These are phyloP conservation scores for Verbascum thapsus DNA, from an alignment of 257 asterid species.

Conservation along the genomic window DNA sequence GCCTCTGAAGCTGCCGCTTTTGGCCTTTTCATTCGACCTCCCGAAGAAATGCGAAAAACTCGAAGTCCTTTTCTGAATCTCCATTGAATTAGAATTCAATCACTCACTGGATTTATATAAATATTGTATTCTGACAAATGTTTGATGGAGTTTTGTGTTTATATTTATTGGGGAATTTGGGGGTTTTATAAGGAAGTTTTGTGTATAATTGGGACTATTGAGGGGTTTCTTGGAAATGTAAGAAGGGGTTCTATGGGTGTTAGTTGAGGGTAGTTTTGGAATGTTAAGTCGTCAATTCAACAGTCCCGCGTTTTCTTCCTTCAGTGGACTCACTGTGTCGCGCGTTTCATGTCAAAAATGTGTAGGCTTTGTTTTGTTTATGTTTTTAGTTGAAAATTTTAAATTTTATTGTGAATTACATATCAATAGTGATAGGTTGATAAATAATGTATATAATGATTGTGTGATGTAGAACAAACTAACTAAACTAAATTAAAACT, in stretches of 20 bases:
- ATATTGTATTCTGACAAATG: not conserved
- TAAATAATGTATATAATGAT: too few relatives aligned
- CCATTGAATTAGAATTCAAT: slow-evolving; percentile 3
- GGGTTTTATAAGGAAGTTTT: slow-evolving; percentile 3
- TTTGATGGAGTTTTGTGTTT: slow-evolving; percentile 1
- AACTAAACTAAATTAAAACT: too few relatives aligned
- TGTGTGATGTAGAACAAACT: too few relatives aligned
- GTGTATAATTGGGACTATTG: not conserved
- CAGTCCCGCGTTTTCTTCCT: slow-evolving; percentile 27
- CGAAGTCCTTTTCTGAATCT: slow-evolving; percentile 43
- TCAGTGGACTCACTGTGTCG: not conserved
- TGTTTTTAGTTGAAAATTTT: not conserved
- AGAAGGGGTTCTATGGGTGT: not conserved
- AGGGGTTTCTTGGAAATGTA: slow-evolving; percentile 36
- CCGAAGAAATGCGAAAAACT: slow-evolving; percentile 48
- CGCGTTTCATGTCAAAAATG: too few relatives aligned
- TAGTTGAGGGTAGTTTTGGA: slow-evolving; percentile 21
- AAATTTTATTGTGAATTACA: not conserved
- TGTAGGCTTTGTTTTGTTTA: not conserved
- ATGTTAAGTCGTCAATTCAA: not conserved
- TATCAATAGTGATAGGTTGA: too few relatives aligned
- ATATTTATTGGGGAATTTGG: not conserved
- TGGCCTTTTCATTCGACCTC: slow-evolving; percentile 47
- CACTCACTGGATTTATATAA: too few relatives aligned
- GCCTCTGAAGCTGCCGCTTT: slow-evolving; percentile 3